A percentile compares a stretch with the other conserved stretches of the same genome.
These are phyloP conservation scores for Rhizoclosmatium globosum DNA, from an alignment of 192 early-diverging fungal genomes.

Conservation along the genomic window DNA sequence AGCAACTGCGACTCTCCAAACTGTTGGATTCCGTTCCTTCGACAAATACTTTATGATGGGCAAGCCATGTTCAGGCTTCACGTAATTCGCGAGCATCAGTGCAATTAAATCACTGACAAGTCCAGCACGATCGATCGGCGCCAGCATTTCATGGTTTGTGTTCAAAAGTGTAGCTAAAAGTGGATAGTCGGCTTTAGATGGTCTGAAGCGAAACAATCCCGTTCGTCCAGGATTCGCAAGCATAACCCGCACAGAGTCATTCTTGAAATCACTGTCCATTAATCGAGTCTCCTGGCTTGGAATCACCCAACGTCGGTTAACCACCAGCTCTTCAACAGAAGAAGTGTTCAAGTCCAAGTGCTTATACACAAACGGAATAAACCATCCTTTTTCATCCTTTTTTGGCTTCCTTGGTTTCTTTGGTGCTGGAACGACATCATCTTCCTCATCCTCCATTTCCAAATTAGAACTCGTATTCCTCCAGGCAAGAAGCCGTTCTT, in stretches of 20 bases:
- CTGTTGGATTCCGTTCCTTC: not conserved
- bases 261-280: not conserved
- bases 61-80: not conserved
- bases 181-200: not conserved
- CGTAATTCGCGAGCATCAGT: slow-evolving; percentile 21
- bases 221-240: slow-evolving; percentile 19
- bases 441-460: not conserved
- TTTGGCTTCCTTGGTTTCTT: not conserved
- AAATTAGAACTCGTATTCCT: not conserved
- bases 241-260: not conserved
- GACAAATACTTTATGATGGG: not conserved
- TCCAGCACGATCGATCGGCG: slow-evolving; percentile 36
- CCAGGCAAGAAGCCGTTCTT: slow-evolving; percentile 29
- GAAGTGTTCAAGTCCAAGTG: not conserved
- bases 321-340: not conserved
- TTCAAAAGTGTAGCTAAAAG: not conserved
- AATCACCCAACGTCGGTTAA: not conserved
- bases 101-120: slow-evolving; percentile 40
- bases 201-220: slow-evolving; percentile 26
- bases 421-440: not conserved
- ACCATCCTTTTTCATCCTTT: slow-evolving; percentile 10
- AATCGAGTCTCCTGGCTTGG: not conserved
- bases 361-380: slow-evolving; percentile 10
- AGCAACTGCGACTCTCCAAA: not conserved
- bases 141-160: not conserved